phyloP scores from a whole-genome alignment of 345 rosid species.

The Populus deltoides region DNA sequence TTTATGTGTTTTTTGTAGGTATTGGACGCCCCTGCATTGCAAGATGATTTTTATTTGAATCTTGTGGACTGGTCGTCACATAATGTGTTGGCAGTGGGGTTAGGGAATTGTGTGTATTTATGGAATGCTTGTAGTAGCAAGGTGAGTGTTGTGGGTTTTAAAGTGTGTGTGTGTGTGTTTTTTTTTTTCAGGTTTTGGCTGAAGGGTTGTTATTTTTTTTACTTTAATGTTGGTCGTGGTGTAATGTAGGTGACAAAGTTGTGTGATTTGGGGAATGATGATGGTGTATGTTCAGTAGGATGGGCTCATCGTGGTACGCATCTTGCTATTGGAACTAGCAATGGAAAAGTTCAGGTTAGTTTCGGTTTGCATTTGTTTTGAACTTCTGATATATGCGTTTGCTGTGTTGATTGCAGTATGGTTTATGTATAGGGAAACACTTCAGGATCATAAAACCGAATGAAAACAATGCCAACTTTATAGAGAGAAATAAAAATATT shows the following conservation, averaged over 20 bases:
- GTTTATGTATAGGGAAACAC: not conserved
- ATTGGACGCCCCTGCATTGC: conserved; percentile 97
- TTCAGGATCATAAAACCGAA: not conserved
- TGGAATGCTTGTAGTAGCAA: conserved; percentile 99
- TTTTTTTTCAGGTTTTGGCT: not conserved
- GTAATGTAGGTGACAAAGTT: conserved; percentile 77
- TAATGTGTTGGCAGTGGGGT: conserved; percentile 89
- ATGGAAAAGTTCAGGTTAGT: conserved; percentile 81
- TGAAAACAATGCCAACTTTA: not conserved
- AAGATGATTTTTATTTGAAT: conserved; percentile 98
- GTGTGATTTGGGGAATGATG: conserved; percentile 87
- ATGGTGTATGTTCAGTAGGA: conserved; percentile 87
- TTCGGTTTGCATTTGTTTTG: not conserved
- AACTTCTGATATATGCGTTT: not conserved
- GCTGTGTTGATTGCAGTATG: not conserved
- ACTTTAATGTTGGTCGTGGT: not conserved
- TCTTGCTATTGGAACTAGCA: conserved; percentile 88
- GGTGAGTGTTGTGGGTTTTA: conserved; percentile 32
- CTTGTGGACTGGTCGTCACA: conserved; percentile 97
- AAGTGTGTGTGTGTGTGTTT: not conserved
- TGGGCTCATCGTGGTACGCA: conserved; percentile 89
- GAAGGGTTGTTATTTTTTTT: not conserved
- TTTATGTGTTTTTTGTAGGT: conserved; percentile 43
- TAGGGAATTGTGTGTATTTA: conserved; percentile 90
- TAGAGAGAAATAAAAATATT: not conserved